phyloP scores from a whole-genome alignment of 2,329 filamentous ascomycete species.

The Fusarium goolgardi region DNA sequence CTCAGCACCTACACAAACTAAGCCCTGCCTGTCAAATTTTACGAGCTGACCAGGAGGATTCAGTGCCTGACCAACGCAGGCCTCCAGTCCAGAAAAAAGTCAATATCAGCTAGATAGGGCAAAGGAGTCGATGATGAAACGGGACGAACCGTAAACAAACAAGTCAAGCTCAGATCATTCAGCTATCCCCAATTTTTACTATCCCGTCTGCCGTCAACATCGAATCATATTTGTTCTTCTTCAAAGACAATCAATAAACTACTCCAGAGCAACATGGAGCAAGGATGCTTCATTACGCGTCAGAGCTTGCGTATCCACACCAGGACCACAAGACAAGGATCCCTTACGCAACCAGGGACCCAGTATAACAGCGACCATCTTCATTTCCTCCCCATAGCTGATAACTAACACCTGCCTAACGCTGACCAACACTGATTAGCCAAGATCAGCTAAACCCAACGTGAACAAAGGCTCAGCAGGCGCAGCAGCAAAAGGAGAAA shows the following conservation, averaged over 20 bases:
- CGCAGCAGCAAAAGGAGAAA: conserved; percentile 10
- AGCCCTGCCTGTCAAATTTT: conserved; percentile 18
- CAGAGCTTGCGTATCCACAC: conserved; percentile 12
- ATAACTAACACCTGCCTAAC: conserved; percentile 6
- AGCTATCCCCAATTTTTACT: not conserved
- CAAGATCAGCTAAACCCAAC: conserved; percentile 10
- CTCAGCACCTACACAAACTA: not conserved
- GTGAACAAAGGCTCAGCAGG: conserved; percentile 2
- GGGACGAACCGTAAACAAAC: not conserved
- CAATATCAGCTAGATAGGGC: conserved; percentile 14
- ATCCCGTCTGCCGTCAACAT: not conserved
- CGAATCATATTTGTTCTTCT: not conserved
- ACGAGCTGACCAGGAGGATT: conserved; percentile 13
- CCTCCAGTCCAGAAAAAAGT: not conserved
- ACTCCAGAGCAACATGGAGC: not conserved
- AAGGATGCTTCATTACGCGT: conserved; percentile 25
- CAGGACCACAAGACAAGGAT: conserved; percentile 6
- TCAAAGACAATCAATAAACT: conserved; percentile 7
- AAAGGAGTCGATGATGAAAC: conserved; percentile 11
- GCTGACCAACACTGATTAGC: conserved; percentile 6
- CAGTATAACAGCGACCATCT: conserved; percentile 26
- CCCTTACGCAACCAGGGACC: conserved; percentile 22
- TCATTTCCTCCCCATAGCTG: conserved; percentile 26
- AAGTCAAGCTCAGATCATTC: not conserved
- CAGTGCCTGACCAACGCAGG: conserved; percentile 14